Evolutionary conservation across 768 basidiomycete genomes (phyloP).

Genomic region (Tricholoma furcatifolium): DNA sequence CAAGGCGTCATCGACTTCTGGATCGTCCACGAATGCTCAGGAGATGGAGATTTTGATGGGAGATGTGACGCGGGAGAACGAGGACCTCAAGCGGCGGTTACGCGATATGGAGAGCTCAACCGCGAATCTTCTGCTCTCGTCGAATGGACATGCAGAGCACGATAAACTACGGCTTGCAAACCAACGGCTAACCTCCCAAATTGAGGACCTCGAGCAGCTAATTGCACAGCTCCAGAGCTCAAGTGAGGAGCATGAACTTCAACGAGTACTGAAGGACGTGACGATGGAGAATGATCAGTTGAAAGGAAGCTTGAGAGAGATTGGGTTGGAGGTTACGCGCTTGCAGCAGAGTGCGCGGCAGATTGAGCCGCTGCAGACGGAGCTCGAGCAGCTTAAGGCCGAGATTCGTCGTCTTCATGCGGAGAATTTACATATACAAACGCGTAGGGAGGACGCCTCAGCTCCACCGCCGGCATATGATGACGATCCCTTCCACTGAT

Average conservation of each 20-base stretch:
- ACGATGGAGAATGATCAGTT: slow-evolving; percentile 35
- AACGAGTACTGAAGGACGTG: slow-evolving; percentile 24
- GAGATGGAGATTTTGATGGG: slow-evolving; percentile 36
- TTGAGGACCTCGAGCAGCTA: slow-evolving; percentile 32
- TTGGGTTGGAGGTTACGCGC: slow-evolving; percentile 8
- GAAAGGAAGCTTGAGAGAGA: slow-evolving; percentile 29
- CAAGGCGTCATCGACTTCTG: slow-evolving; percentile 17
- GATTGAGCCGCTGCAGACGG: slow-evolving; percentile 7
- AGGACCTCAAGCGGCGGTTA: slow-evolving; percentile 31
- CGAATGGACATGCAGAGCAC: slow-evolving; percentile 23
- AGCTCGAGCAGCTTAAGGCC: slow-evolving; percentile 12
- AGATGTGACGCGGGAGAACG: slow-evolving; percentile 41
- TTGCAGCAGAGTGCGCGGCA: slow-evolving; percentile 4
- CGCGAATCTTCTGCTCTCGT: slow-evolving; percentile 32
- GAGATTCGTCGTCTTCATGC: slow-evolving; percentile 14
- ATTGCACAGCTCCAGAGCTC: slow-evolving; percentile 29
- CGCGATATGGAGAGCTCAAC: slow-evolving; percentile 36
- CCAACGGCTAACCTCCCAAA: slow-evolving; percentile 25
- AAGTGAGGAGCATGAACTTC: slow-evolving; percentile 24
- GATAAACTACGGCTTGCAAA: slow-evolving; percentile 36
- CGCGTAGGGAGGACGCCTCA: slow-evolving; percentile 7
- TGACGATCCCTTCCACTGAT: too few species aligned
- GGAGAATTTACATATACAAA: slow-evolving; percentile 6
- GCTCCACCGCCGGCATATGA: slow-evolving; percentile 20
- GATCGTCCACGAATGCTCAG: slow-evolving; percentile 21